Evolutionary conservation across 148 eudicot species (phyloP), one percentile per base, ranked within the genome.

Genomic region (Limonium bicolor): DNA sequence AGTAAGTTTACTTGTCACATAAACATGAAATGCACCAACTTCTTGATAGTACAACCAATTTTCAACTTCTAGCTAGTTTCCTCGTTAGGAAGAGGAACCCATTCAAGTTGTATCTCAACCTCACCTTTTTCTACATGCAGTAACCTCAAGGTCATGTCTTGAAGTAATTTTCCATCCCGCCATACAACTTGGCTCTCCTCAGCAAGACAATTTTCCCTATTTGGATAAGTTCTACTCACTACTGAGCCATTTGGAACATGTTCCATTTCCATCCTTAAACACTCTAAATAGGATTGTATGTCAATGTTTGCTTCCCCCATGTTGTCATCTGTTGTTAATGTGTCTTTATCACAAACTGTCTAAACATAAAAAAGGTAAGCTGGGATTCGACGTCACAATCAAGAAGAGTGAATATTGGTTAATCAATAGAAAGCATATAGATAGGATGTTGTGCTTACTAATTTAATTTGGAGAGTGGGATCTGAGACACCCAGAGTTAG

Each of bases 401-500:
- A 39, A 1, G 3, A 1, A 17, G 42, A 38, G 8, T 13, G 21
- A 19, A n/a, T n/a, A n/a, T 7, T 38, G 11, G 20, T 9, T 16
- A n/a, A 37, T 37, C n/a, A n/a, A n/a, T n/a, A n/a, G n/a, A n/a
- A n/a, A n/a, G n/a, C n/a, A n/a, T 5, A 14, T 36, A 7, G 42
- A 41, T 18, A 12, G 23, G 9, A 25, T 6, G 9, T 4, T 25
- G 2, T n/a, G n/a, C n/a, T n/a, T n/a, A n/a, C n/a, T n/a, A n/a
- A n/a, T 48, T 44, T 53, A 32, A 70, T 35, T 3, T 73, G 71
- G 3, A 50, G 22, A 20, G 54, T 41, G 11, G 77, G 60, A 48
- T 75, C 72, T 21, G 64, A 33, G 17, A 75, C 34, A 2, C 68
- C 58, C 48, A 75, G 71, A n/a, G 77, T 75, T 26, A 70, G 48